Conservation (phyloP, 495 filamentous ascomycete genomes). For the Penicillium ucsense region DNA sequence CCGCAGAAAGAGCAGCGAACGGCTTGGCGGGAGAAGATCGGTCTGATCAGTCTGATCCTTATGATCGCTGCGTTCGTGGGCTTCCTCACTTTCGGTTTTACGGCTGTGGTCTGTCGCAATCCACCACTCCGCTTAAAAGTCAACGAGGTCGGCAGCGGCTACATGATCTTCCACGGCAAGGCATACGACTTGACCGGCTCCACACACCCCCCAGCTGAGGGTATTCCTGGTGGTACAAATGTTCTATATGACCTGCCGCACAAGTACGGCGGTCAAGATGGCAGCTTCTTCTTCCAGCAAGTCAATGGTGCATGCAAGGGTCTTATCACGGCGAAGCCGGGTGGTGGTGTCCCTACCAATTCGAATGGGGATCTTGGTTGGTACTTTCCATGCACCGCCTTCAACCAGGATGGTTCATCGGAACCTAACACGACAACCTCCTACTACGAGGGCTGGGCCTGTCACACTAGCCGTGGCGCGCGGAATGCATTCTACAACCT, state of each 20-base stretch:
- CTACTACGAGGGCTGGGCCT: conserved; percentile 77
- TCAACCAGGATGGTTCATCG: conserved; percentile 87
- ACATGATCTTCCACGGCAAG: conserved; percentile 91
- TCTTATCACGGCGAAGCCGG: conserved; percentile 60
- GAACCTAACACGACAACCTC: conserved; percentile 62
- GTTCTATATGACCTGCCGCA: conserved; percentile 76
- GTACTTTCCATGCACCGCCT: conserved; percentile 91
- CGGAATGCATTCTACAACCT: conserved; percentile 68
- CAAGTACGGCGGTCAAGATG: conserved; percentile 78
- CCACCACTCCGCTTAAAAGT: conserved; percentile 60
- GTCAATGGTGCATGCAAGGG: conserved; percentile 97
- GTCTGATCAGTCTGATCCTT: conserved; percentile 85
- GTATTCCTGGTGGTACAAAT: conserved; percentile 61
- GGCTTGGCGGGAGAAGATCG: conserved; percentile 99
- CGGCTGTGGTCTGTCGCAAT: conserved; percentile 68
- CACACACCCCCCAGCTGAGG: conserved; percentile 63
- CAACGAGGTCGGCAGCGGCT: conserved; percentile 69
- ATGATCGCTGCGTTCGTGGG: conserved; percentile 84
- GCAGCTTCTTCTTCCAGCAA: conserved; percentile 96
- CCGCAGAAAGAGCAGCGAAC: conserved; percentile 78
- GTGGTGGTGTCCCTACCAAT: conserved; percentile 74
- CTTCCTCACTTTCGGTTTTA: conserved; percentile 96
- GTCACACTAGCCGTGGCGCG: conserved; percentile 63
- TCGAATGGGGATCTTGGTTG: conserved; percentile 68
- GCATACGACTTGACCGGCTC: conserved; percentile 76